Base-by-base conservation (phyloP, 345 rosid genomes). In the Acer campestre region DNA sequence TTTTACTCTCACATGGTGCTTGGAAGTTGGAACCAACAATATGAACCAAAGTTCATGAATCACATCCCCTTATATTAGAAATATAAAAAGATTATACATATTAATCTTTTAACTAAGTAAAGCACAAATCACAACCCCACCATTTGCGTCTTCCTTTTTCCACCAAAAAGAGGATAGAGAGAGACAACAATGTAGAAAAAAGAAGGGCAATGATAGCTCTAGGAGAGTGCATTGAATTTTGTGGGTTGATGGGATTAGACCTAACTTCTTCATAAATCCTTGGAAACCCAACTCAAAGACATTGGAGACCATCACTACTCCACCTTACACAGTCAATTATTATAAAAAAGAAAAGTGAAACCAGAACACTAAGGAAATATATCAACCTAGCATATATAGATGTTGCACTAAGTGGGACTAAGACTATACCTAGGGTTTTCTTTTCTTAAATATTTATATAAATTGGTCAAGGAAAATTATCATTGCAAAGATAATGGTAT, bases 41-140 rank as follows among this genome's bases (percentile, higher is more conserved):
- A 46, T 48, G 70, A 16, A 44, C 14, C 69, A 3, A 22, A 46
- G 9, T 62, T 74, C 23, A n/a, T 20, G 61, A 67, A 31, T 17
- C 29, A 20, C 44, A 38, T 49, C 35, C 55, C 62, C 18, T 35
- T 35, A 64, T n/a, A 59, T 2, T 44, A 65, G 38, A 38, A 35
- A 13, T 25, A 40, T 25, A 22, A 42, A 3, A 25, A 35, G 38
- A 35, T 35, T 40, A 42, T 38, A 18, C 18, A 76, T 49, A 62
- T 42, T 20, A 1, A 59, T 42, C 20, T 13, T 72, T 67, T 67
- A 46, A 46, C 70, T 14, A 63, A 48, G 10, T 29, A 70, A 64
- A 74, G 68, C 72, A 70, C 27, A 71, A 71, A 48, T 23, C 68
- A 74, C 61, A 64, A 42, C 72, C 83, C 80, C 75, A 76, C 82